Evolutionary conservation across 1,139 yeast genomes (phyloP).

Genomic region (Geotrichum fermentans): DNA sequence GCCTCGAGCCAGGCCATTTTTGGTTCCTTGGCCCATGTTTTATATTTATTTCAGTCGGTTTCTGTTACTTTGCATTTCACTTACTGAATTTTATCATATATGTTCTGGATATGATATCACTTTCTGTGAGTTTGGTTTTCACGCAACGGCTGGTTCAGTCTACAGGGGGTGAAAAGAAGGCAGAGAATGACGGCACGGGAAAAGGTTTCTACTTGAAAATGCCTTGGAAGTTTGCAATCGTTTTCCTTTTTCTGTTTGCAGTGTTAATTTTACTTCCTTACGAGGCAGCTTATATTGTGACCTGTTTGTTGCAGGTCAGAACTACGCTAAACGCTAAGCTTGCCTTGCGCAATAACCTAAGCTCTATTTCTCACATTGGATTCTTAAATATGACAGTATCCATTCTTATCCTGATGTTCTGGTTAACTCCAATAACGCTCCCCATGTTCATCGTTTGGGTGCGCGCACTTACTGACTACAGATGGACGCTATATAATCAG

Average conservation of each 20-base stretch:
- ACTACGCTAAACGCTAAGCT: conserved; percentile 8
- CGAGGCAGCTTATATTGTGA: conserved; percentile 65
- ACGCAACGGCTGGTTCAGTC: no score
- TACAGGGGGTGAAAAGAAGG: conserved; percentile 32
- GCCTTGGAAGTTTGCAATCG: no score
- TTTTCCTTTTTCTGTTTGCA: no score
- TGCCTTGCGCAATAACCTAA: background rate
- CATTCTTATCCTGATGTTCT: conserved; percentile 32
- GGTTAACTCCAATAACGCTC: conserved; percentile 35
- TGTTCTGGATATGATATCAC: background rate
- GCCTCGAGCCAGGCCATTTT: conserved; percentile 55
- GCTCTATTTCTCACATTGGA: no score
- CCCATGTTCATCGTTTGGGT: conserved; percentile 38
- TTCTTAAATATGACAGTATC: conserved; percentile 30
- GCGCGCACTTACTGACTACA: conserved; percentile 32
- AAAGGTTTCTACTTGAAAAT: no score
- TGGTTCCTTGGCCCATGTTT: conserved; percentile 59
- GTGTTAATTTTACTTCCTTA: conserved; percentile 69
- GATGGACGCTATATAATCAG: conserved; percentile 33
- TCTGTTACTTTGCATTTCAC: conserved; percentile 40
- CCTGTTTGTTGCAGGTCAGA: conserved; percentile 44
- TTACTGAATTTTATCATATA: conserved; percentile 21
- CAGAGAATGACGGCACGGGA: no score
- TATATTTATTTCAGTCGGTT: conserved; percentile 48
- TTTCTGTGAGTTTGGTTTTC: no score